Evolutionary conservation across 1,139 yeast species (phyloP), one percentile per base, ranked within the genome.

Genomic region (Sugiyamaella xylanicola): DNA sequence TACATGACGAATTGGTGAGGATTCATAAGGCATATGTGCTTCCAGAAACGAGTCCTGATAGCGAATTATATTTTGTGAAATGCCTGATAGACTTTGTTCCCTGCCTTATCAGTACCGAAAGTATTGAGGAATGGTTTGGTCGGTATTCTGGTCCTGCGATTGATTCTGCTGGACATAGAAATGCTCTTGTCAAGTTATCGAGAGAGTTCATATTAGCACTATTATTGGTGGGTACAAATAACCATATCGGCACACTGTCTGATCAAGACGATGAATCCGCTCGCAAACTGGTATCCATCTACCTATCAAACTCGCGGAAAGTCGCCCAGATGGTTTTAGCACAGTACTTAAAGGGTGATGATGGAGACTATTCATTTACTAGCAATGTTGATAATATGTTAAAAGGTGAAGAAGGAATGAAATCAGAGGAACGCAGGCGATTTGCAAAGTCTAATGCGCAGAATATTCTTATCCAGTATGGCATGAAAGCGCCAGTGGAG

Each of bases 121-220:
- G 79, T 47, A 69, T 81, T 9, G 64, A 67, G 39, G 67, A 75
- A 22, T 86, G 90, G 89, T 72, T 82, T 51, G 72, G 73, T 45
- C 74, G 79, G n/a, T 79, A 82, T 62, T 67, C 79, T 8, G 72
- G 72, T 20, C 81, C 84, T 0, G 85, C 87, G 0, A 72, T 84
- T 1, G 86, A 85, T 65, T 81, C 86, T 47, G 86, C 86, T 0
- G 86, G 87, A 1, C 76, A 70, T 48, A 61, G 62, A 43, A 64
- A 70, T 41, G 62, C 61, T 1, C 60, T 71, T 46, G 84, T 82
- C 0, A 70, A 69, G 7, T 73, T 75, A 39, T 64, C 84, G 4
- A 67, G 81, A 40, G 70, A 71, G 8, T 75, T 84, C 36, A 65
- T 85, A 13, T 56, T 65, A 16, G 68, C 69, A 1, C 69, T 80